These are phyloP conservation scores for Populus hybrid DNA, from an alignment of 441 rosid species.

Conservation along the genomic window DNA sequence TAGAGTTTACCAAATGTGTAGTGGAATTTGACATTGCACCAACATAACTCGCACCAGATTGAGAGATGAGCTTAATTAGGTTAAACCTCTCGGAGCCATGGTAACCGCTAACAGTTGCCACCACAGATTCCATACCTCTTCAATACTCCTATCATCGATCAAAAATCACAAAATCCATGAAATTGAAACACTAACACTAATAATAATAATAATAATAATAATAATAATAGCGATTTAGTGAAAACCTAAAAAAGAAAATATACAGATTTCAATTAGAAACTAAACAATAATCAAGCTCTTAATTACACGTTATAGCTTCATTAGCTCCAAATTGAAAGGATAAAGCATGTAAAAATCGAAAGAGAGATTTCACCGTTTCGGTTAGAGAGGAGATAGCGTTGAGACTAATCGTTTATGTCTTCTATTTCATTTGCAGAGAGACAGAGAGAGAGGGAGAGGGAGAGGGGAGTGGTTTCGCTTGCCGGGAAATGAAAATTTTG, in stretches of 20 bases:
- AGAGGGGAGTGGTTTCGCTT: background rate
- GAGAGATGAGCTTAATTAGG: slow-evolving; percentile 75
- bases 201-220: background rate
- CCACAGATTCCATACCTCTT: slow-evolving; percentile 80
- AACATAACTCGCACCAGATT: slow-evolving; percentile 71
- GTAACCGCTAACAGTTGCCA: slow-evolving; percentile 88
- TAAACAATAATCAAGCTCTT: too few species aligned
- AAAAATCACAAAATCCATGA: background rate
- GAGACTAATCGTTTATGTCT: too few species aligned
- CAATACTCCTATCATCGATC: background rate
- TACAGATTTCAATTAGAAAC: too few species aligned
- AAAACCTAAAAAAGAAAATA: too few species aligned
- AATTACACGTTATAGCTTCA: too few species aligned
- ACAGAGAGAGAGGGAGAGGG: background rate
- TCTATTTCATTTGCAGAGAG: too few species aligned
- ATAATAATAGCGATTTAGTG: background rate
- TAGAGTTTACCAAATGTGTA: slow-evolving; percentile 64
- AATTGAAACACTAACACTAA: background rate
- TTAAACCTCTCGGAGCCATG: slow-evolving; percentile 72
- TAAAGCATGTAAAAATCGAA: background rate
- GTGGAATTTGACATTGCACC: slow-evolving; percentile 65
- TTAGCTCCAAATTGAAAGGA: background rate
- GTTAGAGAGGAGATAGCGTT: background rate
- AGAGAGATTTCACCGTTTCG: background rate
- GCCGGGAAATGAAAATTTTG: background rate